Percentiles rank a stretch among this genome's conserved stretches.
These are phyloP conservation scores for Letharia columbiana DNA, from an alignment of 495 filamentous ascomycete genomes.

Conservation along the genomic window DNA sequence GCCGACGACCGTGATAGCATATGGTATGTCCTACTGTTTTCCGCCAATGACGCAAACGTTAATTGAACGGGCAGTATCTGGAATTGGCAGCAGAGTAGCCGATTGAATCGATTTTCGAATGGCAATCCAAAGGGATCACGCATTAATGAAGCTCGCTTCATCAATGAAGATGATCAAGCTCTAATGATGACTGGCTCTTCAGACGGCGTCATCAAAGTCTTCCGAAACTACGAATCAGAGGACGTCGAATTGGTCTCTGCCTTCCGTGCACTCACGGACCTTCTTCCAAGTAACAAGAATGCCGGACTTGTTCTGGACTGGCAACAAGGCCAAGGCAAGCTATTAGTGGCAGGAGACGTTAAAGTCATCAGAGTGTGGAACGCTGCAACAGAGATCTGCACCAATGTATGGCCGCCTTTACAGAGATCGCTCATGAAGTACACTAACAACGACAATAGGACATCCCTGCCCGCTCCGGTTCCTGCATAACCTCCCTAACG, in stretches of 20 bases:
- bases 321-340: slow-evolving; percentile 93
- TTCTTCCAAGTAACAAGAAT: slow-evolving; percentile 84
- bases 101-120: slow-evolving; percentile 81
- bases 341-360: slow-evolving; percentile 91
- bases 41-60: slow-evolving; percentile 18
- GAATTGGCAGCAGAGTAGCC: slow-evolving; percentile 74
- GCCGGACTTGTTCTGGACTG: slow-evolving; percentile 95
- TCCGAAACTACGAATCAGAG: slow-evolving; percentile 69
- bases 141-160: slow-evolving; percentile 89
- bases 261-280: slow-evolving; percentile 86
- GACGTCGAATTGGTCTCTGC: slow-evolving; percentile 79
- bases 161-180: slow-evolving; percentile 97
- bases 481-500: slow-evolving; percentile 89
- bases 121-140: slow-evolving; percentile 84
- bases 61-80: slow-evolving; percentile 53
- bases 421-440: neutral
- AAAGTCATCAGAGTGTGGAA: slow-evolving; percentile 95
- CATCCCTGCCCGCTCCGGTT: slow-evolving; percentile 90
- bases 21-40: slow-evolving; percentile 38
- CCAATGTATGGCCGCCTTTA: slow-evolving; percentile 44
- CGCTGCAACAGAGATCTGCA: slow-evolving; percentile 85
- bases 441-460: slow-evolving; percentile 41
- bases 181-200: slow-evolving; percentile 89
- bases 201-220: slow-evolving; percentile 90
- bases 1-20: slow-evolving; percentile 86